Evolutionary conservation across 2,329 filamentous ascomycete genomes (phyloP).

Genomic region (Neofusicoccum sp.): DNA sequence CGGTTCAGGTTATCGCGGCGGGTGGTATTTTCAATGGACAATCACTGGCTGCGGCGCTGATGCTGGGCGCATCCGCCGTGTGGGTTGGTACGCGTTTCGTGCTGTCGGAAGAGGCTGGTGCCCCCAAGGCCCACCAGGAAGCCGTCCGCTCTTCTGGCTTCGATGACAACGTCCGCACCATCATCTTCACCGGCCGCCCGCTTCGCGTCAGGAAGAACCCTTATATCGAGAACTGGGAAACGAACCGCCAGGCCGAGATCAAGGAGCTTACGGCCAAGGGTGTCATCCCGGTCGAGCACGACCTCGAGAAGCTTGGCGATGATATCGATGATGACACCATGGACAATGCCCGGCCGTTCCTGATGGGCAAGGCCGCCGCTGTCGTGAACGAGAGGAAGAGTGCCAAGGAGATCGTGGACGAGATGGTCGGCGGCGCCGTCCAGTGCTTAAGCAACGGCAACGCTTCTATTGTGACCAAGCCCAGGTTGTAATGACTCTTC

Average conservation of each 20-base stretch:
- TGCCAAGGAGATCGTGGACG: slow-evolving; percentile 89
- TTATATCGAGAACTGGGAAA: slow-evolving; percentile 96
- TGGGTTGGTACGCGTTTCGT: slow-evolving; percentile 98
- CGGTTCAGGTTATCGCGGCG: slow-evolving; percentile 88
- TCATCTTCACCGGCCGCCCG: slow-evolving; percentile 97
- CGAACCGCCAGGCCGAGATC: slow-evolving; percentile 84
- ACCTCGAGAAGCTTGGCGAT: slow-evolving; percentile 77
- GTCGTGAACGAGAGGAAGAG: slow-evolving; percentile 90
- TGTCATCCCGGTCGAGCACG: slow-evolving; percentile 87
- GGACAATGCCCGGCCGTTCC: slow-evolving; percentile 84
- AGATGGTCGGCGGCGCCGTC: slow-evolving; percentile 83
- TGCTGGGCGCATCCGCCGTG: slow-evolving; percentile 87
- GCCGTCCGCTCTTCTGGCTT: slow-evolving; percentile 87
- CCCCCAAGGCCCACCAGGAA: slow-evolving; percentile 90
- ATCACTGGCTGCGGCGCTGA: slow-evolving; percentile 82
- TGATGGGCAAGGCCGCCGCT: slow-evolving; percentile 97
- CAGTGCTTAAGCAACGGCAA: slow-evolving; percentile 66
- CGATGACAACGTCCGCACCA: slow-evolving; percentile 93
- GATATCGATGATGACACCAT: slow-evolving; percentile 75
- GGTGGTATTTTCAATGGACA: slow-evolving; percentile 93
- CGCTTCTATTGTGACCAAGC: slow-evolving; percentile 52
- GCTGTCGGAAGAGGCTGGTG: slow-evolving; percentile 88
- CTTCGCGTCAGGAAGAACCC: slow-evolving; percentile 89
- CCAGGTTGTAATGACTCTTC: slow-evolving; percentile 31
- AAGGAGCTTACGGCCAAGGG: slow-evolving; percentile 88